phyloP scores from a whole-genome alignment of 2,329 filamentous ascomycete species.

The Coniosporium tulheliwenetii region DNA sequence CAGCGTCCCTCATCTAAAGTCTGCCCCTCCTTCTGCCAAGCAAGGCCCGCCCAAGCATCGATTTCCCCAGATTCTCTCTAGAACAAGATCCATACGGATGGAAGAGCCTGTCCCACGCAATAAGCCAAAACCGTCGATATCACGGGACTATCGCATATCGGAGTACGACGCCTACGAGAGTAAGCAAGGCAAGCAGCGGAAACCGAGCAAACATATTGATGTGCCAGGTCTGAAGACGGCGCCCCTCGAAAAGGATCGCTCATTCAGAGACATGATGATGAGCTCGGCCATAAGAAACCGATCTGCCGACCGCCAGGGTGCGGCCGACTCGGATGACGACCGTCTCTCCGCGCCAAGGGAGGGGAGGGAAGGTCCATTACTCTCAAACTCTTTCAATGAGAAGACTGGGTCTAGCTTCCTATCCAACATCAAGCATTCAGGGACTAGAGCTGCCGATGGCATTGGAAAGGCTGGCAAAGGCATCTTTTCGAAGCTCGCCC shows the following conservation, averaged over 20 bases:
- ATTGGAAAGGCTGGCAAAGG: slow-evolving; percentile 55
- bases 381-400: slow-evolving; percentile 40
- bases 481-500: slow-evolving; percentile 62
- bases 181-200: slow-evolving; percentile 6
- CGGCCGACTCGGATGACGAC: slow-evolving; percentile 15
- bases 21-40: slow-evolving; percentile 3
- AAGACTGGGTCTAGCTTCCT: slow-evolving; percentile 49
- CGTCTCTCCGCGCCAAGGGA: slow-evolving; percentile 6
- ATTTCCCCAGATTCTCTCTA: slow-evolving; percentile 19
- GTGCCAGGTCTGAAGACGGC: slow-evolving; percentile 42
- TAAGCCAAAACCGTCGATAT: slow-evolving; percentile 12
- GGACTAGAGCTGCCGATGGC: slow-evolving; percentile 57
- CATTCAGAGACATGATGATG: slow-evolving; percentile 50
- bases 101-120: slow-evolving; percentile 13
- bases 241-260: slow-evolving; percentile 49
- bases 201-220: slow-evolving; percentile 9
- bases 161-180: slow-evolving; percentile 1
- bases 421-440: slow-evolving; percentile 56
- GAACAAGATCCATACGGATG: slow-evolving; percentile 27
- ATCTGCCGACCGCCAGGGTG: slow-evolving; percentile 50
- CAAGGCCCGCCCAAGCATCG: slow-evolving; percentile 13
- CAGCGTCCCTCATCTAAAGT: too few species aligned
- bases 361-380: slow-evolving; percentile 9
- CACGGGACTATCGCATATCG: slow-evolving; percentile 1
- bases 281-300: slow-evolving; percentile 49